phyloP scores from a whole-genome alignment of 164 flowering plant genomes.

The grape (Vitis vinifera) region ASM3070453v1 NC_081810.1:7790501-7791000 shows the following conservation, averaged over 20 bases:
- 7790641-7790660: too few relatives aligned
- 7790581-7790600: neutral
- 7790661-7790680: neutral
- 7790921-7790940: slow-evolving; percentile 26
- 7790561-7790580: neutral
- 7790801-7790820: slow-evolving; percentile 63
- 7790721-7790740: slow-evolving; percentile 93
- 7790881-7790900: slow-evolving; percentile 37
- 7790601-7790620: neutral
- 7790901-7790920: slow-evolving; percentile 62
- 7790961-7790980: slow-evolving; percentile 24
- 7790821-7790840: slow-evolving; percentile 45
- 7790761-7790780: slow-evolving; percentile 61
- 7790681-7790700: slow-evolving; percentile 20
- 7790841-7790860: slow-evolving; percentile 48
- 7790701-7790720: slow-evolving; percentile 57
- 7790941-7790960: slow-evolving; percentile 39
- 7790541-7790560: neutral
- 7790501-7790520: neutral
- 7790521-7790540: slow-evolving; percentile 8
- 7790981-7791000: slow-evolving; percentile 51
- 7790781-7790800: slow-evolving; percentile 52
- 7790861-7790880: slow-evolving; percentile 39
- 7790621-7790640: neutral
- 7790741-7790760: slow-evolving; percentile 59